Percentiles rank a stretch among this genome's conserved stretches.
Conservation (phyloP, 75 land plant genomes). For the Adiantum capillusveneris region DNA sequence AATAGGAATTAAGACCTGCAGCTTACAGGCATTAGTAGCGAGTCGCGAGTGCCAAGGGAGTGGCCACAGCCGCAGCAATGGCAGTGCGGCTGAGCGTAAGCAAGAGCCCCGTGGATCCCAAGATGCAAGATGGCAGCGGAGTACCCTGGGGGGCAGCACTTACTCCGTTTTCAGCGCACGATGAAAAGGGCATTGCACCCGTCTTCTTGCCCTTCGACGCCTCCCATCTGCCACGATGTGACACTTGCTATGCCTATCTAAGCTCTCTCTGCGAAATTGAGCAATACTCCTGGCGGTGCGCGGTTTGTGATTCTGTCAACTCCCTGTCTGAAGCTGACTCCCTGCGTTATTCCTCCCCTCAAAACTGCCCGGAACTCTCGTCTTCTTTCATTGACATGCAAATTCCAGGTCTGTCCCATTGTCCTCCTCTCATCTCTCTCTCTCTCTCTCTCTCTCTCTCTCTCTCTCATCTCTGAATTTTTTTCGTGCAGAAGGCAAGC, state of each 20-base stretch:
- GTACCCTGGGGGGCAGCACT: constrained; percentile 88
- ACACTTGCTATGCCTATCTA: constrained; percentile 92
- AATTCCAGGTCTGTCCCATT: background rate
- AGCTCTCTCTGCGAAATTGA: constrained; percentile 79
- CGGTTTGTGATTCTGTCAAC: constrained; percentile 75
- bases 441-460: too few species aligned
- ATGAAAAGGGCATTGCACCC: constrained; percentile 67
- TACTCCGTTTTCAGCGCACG: constrained; percentile 70
- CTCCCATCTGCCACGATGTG: constrained; percentile 86
- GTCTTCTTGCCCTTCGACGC: constrained; percentile 30
- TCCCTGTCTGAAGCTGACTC: constrained; percentile 43
- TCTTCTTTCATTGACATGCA: constrained; percentile 91
- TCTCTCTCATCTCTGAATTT: too few species aligned
- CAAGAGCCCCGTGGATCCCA: constrained; percentile 61
- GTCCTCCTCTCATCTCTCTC: background rate
- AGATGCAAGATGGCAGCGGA: constrained; percentile 64
- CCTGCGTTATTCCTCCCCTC: constrained; percentile 50
- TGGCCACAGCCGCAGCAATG: too few species aligned
- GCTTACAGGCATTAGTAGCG: too few species aligned
- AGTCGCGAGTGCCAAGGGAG: too few species aligned
- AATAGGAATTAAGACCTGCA: too few species aligned
- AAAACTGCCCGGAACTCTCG: constrained; percentile 46
- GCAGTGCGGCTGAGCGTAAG: constrained; percentile 65
- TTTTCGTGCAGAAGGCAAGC: constrained; percentile 40
- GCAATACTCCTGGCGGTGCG: constrained; percentile 82